Evolutionary conservation across 768 basidiomycete genomes (phyloP), one percentile per base, ranked within the genome.

Genomic region (Phaeotremella skinneri): DNA sequence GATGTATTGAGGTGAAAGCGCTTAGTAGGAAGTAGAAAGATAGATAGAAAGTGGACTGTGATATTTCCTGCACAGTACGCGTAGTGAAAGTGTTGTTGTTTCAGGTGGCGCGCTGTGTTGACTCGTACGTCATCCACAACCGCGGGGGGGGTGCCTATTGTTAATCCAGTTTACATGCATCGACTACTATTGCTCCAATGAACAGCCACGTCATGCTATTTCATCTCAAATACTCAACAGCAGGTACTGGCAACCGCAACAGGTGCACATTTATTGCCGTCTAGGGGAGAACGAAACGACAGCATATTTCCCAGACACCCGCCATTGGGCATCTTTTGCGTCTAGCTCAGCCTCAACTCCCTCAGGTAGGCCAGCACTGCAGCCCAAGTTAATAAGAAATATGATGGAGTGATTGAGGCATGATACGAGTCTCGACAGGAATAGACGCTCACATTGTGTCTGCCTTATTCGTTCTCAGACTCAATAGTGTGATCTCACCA

Each of bases 391-490:
- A 14, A 17, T 23, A 26, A 11, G 21, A 34, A 26, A 25, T n/a
- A n/a, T n/a, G n/a, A n/a, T n/a, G n/a, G n/a, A n/a, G n/a, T n/a
- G n/a, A n/a, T n/a, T n/a, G n/a, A n/a, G n/a, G n/a, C n/a, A n/a
- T n/a, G n/a, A n/a, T n/a, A n/a, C n/a, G n/a, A n/a, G n/a, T n/a
- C n/a, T n/a, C n/a, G n/a, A n/a, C n/a, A 50, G 34, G 23, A 26
- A 7, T 43, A 23, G 30, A 41, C 13, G 69, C 75, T 56, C 52
- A 76, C 72, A 86, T 88, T 1, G 96, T 91, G 70, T 97, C 92
- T 0, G 94, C 94, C 76, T 99, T 99, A 80, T 88, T 90, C 0
- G 94, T 98, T 17, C 94, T 83, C 58, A 97, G 78, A 69, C 89
- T 90, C 25, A 97, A 78, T 6, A 96, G 72, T 0, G 88, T 87